Evolutionary conservation across 257 asterid genomes (phyloP), one percentile per base, ranked within the genome.

Genomic region (Haberlea rhodopensis): DNA sequence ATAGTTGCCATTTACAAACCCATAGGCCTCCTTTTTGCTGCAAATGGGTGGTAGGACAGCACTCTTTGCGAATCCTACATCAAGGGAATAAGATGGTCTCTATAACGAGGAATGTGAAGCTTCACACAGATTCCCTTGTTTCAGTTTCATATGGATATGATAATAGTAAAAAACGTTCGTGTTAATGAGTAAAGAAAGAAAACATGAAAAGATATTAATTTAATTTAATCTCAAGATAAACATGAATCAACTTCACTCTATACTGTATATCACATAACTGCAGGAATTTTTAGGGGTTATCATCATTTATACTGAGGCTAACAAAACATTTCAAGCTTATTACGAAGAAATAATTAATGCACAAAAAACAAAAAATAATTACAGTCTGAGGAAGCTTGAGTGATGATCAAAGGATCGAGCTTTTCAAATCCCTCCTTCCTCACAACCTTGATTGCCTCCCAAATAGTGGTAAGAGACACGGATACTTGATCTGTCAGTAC

Each of bases 331-430:
- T 10, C 53, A 19, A 53, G 26, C 45, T 53, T 46, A 40, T 49
- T 19, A 23, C 45, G 57, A 28, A 24, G 21, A 40, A 20, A 55
- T 40, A 26, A 62, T 18, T 27, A 45, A 60, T n/a, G 16, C 25
- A 63, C 16, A 15, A 57, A 55, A 16, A 25, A 23, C 4, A 32
- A 72, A 9, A 18, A 27, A 19, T 26, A 76, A 16, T 76, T 85
- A 88, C 96, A 74, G 46, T 82, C 83, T 16, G 82, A 68, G 53
- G 85, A 80, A 75, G 85, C 87, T 74, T 85, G 95, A 72, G 95
- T 85, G 18, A 91, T 73, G 68, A 88, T 76, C 58, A 76, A 49
- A 29, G 96, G 94, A 62, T 88, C 85, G 67, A 70, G 18, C 58
- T 77, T 57, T 70, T 83, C 83, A 49, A 71, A 53, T 46, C 77